Evolutionary conservation across 257 asterid genomes (phyloP).

Genomic region (Asclepias syriaca): DNA sequence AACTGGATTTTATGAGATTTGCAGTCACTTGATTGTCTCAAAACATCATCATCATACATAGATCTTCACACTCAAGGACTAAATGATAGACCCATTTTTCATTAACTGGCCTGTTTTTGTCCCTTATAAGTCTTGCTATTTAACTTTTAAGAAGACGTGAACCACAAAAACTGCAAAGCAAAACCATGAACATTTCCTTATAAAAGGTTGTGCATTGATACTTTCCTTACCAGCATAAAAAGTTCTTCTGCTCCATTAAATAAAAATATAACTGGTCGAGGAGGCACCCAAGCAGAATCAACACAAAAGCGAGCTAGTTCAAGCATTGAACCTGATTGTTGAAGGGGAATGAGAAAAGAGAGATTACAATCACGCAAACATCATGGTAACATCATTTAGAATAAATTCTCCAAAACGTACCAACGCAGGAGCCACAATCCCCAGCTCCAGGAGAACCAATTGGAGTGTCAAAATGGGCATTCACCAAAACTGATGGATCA

Average conservation of each 20-base stretch:
- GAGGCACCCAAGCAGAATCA: slow-evolving; percentile 95
- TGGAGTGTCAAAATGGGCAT: slow-evolving; percentile 87
- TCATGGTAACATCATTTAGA: slow-evolving; percentile 2
- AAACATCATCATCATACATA: neutral
- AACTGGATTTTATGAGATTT: neutral
- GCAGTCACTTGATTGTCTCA: neutral
- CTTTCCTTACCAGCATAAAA: slow-evolving; percentile 79
- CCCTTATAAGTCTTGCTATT: neutral
- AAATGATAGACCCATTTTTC: neutral
- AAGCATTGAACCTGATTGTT: slow-evolving; percentile 73
- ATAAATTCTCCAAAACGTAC: slow-evolving; percentile 39
- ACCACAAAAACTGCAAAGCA: slow-evolving; percentile 4
- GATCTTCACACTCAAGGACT: neutral
- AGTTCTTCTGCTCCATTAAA: slow-evolving; percentile 99
- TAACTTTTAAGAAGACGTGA: neutral
- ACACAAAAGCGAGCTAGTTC: slow-evolving; percentile 78
- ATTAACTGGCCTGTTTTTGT: neutral
- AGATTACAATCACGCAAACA: slow-evolving; percentile 20
- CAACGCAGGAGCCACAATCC: slow-evolving; percentile 99
- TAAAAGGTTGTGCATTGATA: neutral
- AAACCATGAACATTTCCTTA: slow-evolving; percentile 1
- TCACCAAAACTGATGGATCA: slow-evolving; percentile 79
- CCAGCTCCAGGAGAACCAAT: slow-evolving; percentile 99
- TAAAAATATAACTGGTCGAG: slow-evolving; percentile 80
- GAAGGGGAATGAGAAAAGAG: slow-evolving; percentile 17